Percentiles rank a stretch among this genome's conserved stretches.
These are phyloP conservation scores for Pterothamnion heteromorphum DNA, from an alignment of 31 red algal species.

Conservation along the genomic window DNA sequence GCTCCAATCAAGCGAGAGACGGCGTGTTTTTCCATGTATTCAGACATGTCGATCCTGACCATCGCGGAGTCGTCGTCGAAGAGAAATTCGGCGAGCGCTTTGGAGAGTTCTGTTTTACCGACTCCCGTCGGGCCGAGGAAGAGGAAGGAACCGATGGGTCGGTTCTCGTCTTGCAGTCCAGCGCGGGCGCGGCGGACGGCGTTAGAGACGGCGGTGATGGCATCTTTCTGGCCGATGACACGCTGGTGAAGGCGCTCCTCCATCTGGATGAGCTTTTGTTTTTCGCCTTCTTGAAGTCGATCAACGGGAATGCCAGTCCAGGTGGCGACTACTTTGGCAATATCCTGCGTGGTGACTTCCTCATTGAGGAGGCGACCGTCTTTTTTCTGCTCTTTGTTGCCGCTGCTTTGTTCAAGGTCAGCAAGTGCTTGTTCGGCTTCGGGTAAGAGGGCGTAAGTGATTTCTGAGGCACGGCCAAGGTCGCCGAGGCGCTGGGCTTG, in stretches of 20 bases:
- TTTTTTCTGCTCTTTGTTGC: background rate
- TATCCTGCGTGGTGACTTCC: slow-evolving; percentile 91
- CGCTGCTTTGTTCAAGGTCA: slow-evolving; percentile 42
- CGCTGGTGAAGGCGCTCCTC: slow-evolving; percentile 67
- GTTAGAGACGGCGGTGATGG: slow-evolving; percentile 78
- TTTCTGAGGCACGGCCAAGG: slow-evolving; percentile 76
- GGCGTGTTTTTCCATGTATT: slow-evolving; percentile 92
- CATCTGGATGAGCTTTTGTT: slow-evolving; percentile 74
- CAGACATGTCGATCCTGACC: slow-evolving; percentile 95
- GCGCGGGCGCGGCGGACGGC: slow-evolving; percentile 87
- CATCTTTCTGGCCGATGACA: slow-evolving; percentile 86
- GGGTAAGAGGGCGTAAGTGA: slow-evolving; percentile 76
- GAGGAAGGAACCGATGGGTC: slow-evolving; percentile 36
- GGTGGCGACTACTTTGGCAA: slow-evolving; percentile 76
- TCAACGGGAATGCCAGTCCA: slow-evolving; percentile 94
- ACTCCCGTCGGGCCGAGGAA: slow-evolving; percentile 67
- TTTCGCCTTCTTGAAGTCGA: slow-evolving; percentile 72
- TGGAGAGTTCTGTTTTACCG: slow-evolving; percentile 93
- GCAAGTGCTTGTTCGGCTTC: no score
- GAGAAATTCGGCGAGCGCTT: slow-evolving; percentile 80
- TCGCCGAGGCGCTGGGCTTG: slow-evolving; percentile 85
- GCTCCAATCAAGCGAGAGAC: slow-evolving; percentile 86
- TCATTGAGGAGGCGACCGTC: slow-evolving; percentile 69
- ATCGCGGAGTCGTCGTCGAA: slow-evolving; percentile 86
- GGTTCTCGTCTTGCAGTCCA: slow-evolving; percentile 75